Evolutionary conservation across 176 grass and related monocot species (phyloP).

Genomic region (Olyra latifolia): DNA sequence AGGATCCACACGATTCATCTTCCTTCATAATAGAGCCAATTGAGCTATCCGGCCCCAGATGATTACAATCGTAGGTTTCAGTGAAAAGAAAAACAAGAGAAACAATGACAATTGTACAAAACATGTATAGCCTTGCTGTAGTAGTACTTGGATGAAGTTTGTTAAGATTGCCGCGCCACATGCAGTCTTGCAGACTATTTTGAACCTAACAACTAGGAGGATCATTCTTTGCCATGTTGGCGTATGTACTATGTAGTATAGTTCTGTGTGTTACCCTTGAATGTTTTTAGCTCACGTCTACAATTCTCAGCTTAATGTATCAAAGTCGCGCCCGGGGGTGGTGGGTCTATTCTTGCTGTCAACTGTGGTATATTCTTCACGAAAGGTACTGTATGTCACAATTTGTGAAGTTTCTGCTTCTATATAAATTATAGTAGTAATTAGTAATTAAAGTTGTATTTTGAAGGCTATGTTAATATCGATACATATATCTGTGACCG

Average conservation of each 20-base stretch:
- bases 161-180: not conserved
- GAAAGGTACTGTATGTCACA: no score
- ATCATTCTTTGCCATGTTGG: slow-evolving; percentile 7
- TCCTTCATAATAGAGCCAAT: slow-evolving; percentile 98
- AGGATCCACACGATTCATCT: slow-evolving; percentile 81
- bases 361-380: no score
- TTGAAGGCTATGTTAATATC: no score
- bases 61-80: slow-evolving; percentile 15
- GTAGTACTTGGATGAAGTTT: not conserved
- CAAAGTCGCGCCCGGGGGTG: no score
- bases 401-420: no score
- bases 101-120: slow-evolving; percentile 38
- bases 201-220: not conserved
- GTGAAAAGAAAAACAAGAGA: not conserved
- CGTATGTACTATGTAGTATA: not conserved
- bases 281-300: not conserved
- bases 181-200: not conserved
- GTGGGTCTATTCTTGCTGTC: no score
- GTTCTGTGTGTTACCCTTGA: not conserved
- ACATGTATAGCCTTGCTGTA: slow-evolving; percentile 40
- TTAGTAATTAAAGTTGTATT: no score
- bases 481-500: no score
- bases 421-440: no score
- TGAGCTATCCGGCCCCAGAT: slow-evolving; percentile 91
- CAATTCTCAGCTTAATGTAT: not conserved